Base-by-base conservation (phyloP, 2,329 filamentous ascomycete genomes). In the Colletotrichum kahawae region DNA sequence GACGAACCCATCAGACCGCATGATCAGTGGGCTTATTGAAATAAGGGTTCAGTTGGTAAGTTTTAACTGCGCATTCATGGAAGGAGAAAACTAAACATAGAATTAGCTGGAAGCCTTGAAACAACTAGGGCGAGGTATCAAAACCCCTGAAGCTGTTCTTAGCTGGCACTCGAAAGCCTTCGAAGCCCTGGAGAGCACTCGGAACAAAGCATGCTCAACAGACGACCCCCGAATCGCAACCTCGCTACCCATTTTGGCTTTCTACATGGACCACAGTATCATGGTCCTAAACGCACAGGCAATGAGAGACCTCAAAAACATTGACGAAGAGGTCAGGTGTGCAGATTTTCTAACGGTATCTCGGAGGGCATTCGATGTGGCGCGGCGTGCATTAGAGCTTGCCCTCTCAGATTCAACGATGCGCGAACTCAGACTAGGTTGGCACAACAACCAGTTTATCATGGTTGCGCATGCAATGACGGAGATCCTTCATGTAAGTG, bases 381-480 rank as follows among this genome's bases (percentile, higher is more conserved):
- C 54, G 38, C 21, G 10, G 1, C 51, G 54, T 16, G 21, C 43
- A 10, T 56, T 68, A 2, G 54, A 68, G 38, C 51, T 60, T 21
- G 66, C 43, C 1, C 34, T 68, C 10, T 38, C 21, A 24, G 68
- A 80, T 54, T 48, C 57, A 5, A 36, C 73, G 7, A 27, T 80
- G 51, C 51, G 66, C 0, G 77, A 80, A 8, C 65, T 79, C 10
- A 73, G 75, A 65, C 36, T 79, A 8, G 79, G 79, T 7, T 77
- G 77, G 64, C 79, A 80, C 56, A 80, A 80, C 68, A 80, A 80
- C 62, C 78, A 79, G 34, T 75, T 79, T 9, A 79, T 79, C 29
- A 80, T 79, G 77, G 77, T 80, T 14, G 57, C 76, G 63, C 79
- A 80, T 38, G 78, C 79, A 4, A 78, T 76, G 14, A 79, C 78